Conservation (phyloP, 108 stramenopile genomes). For the Cyclotella atomus region DNA sequence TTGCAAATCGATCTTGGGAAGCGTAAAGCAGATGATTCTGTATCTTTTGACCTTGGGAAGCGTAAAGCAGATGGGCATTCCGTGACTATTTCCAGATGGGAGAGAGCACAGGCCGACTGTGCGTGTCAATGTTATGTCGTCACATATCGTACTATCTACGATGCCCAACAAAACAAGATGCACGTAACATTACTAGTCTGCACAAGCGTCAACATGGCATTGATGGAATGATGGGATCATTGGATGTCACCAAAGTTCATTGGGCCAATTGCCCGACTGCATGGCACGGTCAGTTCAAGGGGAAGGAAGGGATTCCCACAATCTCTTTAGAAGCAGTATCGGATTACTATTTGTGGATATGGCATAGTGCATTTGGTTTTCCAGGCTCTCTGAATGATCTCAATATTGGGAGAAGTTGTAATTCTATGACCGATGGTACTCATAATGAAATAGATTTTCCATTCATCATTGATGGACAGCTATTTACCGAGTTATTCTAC, state of each 20-base stretch:
- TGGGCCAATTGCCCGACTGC: constrained; percentile 23
- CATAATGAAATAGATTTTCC: constrained; percentile 9
- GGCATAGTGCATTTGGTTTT: constrained; percentile 37
- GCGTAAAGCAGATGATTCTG: too few relatives aligned
- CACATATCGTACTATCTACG: not conserved
- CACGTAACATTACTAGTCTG: not conserved
- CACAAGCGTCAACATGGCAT: constrained; percentile 1
- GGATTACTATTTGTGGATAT: constrained; percentile 40
- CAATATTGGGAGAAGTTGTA: constrained; percentile 17
- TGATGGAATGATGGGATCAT: constrained; percentile 7
- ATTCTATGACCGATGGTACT: not conserved
- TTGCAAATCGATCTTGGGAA: too few relatives aligned
- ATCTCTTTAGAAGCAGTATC: constrained; percentile 24
- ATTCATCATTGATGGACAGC: constrained; percentile 13
- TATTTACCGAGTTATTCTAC: constrained; percentile 21
- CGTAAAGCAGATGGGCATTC: too few relatives aligned
- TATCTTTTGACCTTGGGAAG: too few relatives aligned
- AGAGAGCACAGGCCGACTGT: not conserved
- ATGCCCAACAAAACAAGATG: not conserved
- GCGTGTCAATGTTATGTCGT: not conserved
- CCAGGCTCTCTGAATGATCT: constrained; percentile 38
- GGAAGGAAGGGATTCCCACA: constrained; percentile 15
- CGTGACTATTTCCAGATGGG: constrained; percentile 23
- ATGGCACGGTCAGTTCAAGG: constrained; percentile 17
- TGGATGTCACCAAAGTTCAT: constrained; percentile 5